Percentiles rank a stretch among this genome's conserved stretches.
These are phyloP conservation scores for Marchantia paleacea DNA, from an alignment of 225 moss, liverwort and hornwort species.

Conservation along the genomic window DNA sequence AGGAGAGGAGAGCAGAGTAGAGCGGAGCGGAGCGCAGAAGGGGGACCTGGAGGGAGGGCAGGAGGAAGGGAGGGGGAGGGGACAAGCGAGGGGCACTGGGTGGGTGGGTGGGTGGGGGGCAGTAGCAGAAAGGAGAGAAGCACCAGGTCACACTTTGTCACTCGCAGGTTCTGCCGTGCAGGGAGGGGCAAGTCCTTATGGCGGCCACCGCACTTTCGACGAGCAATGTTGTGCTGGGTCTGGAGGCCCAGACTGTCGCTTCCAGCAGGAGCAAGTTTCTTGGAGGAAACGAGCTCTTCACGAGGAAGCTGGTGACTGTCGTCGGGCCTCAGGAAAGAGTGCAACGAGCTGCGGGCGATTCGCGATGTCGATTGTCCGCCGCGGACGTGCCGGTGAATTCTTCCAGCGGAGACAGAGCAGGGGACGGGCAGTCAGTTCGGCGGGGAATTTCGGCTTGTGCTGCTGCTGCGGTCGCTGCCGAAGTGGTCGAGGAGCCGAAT, in stretches of 20 bases:
- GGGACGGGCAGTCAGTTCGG: neutral
- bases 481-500: constrained; percentile 26
- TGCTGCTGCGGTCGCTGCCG: neutral
- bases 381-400: neutral
- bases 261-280: neutral
- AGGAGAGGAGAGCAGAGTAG: too few relatives aligned
- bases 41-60: too few relatives aligned
- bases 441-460: constrained; percentile 6
- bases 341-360: neutral
- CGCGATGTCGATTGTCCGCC: constrained; percentile 16
- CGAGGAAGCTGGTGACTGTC: neutral
- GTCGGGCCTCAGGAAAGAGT: too few relatives aligned
- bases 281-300: neutral
- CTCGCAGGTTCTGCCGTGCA: neutral
- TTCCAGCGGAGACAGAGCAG: neutral
- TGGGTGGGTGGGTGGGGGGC: too few relatives aligned
- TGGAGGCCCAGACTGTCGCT: too few relatives aligned
- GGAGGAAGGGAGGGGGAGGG: too few relatives aligned
- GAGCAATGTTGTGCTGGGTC: constrained; percentile 1
- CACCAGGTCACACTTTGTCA: too few relatives aligned
- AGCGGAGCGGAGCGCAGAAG: too few relatives aligned
- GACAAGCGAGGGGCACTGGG: too few relatives aligned
- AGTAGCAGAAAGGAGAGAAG: too few relatives aligned
- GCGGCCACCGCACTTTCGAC: constrained; percentile 5
- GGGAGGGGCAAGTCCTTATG: constrained; percentile 6